Percentiles rank a stretch among this genome's conserved stretches.
Conservation (phyloP, 176 grass and related monocot species). For the Oryza rufipogon region DNA sequence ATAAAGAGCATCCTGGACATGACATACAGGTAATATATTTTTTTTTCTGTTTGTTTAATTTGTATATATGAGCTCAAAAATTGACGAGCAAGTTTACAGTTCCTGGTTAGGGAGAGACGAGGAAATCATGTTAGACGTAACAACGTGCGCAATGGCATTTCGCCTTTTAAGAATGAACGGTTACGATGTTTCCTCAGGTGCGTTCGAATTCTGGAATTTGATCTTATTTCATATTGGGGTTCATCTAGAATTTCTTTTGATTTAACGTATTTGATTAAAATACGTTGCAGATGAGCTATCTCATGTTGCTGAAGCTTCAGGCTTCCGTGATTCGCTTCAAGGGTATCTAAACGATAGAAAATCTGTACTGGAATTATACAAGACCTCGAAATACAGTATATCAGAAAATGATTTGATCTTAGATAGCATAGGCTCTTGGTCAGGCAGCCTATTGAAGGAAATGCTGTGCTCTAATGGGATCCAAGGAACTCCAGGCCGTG, state of each 20-base stretch:
- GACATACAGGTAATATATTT: slow-evolving; percentile 67
- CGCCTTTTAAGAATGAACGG: slow-evolving; percentile 73
- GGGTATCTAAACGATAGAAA: slow-evolving; percentile 72
- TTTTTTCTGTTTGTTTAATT: no score
- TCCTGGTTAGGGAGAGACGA: slow-evolving; percentile 74
- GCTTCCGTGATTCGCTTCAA: slow-evolving; percentile 61
- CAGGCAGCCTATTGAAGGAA: slow-evolving; percentile 56
- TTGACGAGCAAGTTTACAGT: slow-evolving; percentile 51
- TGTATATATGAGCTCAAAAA: not conserved
- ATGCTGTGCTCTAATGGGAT: slow-evolving; percentile 32
- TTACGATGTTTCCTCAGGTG: slow-evolving; percentile 80
- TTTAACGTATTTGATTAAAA: not conserved
- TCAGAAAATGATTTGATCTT: slow-evolving; percentile 56
- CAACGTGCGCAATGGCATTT: slow-evolving; percentile 75
- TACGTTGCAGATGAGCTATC: slow-evolving; percentile 55
- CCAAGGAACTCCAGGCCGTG: not conserved
- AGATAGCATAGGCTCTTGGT: slow-evolving; percentile 66
- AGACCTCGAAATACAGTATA: slow-evolving; percentile 68
- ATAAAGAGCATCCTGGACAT: slow-evolving; percentile 64
- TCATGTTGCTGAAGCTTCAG: slow-evolving; percentile 44
- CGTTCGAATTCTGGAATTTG: not conserved
- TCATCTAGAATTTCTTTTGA: not conserved
- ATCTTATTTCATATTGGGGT: not conserved
- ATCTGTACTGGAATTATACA: slow-evolving; percentile 74
- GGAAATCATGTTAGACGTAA: slow-evolving; percentile 53